These are phyloP conservation scores for Trichoderma guizhouense DNA, from an alignment of 2,329 filamentous ascomycete species.

Conservation along the genomic window DNA sequence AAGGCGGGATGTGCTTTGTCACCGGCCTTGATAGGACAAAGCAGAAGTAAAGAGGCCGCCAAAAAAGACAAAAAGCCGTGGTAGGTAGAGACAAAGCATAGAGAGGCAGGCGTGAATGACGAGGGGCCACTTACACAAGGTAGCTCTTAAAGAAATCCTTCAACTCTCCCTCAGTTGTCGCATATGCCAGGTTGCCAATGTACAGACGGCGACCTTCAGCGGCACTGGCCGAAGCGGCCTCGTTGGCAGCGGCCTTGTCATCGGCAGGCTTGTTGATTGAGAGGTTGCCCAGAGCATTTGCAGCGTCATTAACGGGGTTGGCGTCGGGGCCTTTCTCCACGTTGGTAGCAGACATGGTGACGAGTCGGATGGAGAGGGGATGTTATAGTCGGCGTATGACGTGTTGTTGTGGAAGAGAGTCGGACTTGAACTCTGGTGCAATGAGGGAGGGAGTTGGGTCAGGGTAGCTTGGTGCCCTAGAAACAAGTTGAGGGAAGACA, in stretches of 20 bases:
- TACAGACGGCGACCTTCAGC: constrained; percentile 99
- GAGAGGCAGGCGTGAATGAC: background rate
- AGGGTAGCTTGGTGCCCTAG: constrained; percentile 94
- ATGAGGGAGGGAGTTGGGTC: constrained; percentile 51
- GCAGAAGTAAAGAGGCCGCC: background rate
- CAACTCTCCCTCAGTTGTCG: constrained; percentile 99
- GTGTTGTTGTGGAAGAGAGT: constrained; percentile 37
- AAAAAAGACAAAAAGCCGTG: background rate
- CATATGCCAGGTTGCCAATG: constrained; percentile 99
- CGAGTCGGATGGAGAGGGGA: constrained; percentile 40
- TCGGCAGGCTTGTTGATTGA: constrained; percentile 55
- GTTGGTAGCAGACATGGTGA: constrained; percentile 75
- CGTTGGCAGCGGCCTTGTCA: constrained; percentile 65
- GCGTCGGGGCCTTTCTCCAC: constrained; percentile 62
- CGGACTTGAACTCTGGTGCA: constrained; percentile 63
- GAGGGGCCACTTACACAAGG: constrained; percentile 78
- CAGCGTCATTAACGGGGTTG: constrained; percentile 74
- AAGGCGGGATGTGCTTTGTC: background rate
- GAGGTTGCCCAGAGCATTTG: constrained; percentile 69
- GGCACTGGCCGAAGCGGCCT: constrained; percentile 93
- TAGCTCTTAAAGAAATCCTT: constrained; percentile 99
- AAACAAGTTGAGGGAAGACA: constrained; percentile 45
- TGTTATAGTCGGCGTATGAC: constrained; percentile 45
- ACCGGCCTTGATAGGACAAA: background rate
- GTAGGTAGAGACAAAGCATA: background rate